These are phyloP conservation scores for Glebionis coronaria DNA, from an alignment of 129 eudicot species.

Conservation along the genomic window DNA sequence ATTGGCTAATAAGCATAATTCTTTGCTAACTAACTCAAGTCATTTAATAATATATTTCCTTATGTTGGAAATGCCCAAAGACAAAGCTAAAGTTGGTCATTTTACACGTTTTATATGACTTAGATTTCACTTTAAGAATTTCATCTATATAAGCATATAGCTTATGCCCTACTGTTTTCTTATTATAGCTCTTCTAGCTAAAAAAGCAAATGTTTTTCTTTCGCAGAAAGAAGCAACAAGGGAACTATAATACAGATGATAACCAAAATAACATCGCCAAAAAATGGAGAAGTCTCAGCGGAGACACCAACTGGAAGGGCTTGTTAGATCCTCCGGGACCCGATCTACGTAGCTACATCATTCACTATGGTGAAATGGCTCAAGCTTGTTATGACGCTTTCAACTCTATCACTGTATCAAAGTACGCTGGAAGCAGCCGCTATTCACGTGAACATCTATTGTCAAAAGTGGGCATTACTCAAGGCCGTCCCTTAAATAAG, in stretches of 20 bases:
- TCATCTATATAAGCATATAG: constrained; percentile 10
- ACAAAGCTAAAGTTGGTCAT: too few relatives aligned
- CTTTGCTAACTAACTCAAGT: too few relatives aligned
- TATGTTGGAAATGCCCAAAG: too few relatives aligned
- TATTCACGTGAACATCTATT: constrained; percentile 46
- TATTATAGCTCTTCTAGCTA: background rate
- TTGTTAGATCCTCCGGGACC: constrained; percentile 62
- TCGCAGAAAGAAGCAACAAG: constrained; percentile 20
- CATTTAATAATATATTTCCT: too few relatives aligned
- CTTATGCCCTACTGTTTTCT: background rate
- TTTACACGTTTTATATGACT: constrained; percentile 22
- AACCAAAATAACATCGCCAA: constrained; percentile 40
- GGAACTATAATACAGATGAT: constrained; percentile 18
- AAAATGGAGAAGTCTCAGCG: constrained; percentile 70
- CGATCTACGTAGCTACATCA: constrained; percentile 69
- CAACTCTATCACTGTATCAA: constrained; percentile 55
- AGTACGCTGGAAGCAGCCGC: constrained; percentile 60
- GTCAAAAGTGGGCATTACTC: constrained; percentile 40
- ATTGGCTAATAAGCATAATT: too few relatives aligned
- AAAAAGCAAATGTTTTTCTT: constrained; percentile 22
- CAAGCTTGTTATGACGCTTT: constrained; percentile 74
- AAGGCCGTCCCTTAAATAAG: constrained; percentile 51
- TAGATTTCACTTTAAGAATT: constrained; percentile 21
- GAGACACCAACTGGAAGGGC: constrained; percentile 61
- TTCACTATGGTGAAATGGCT: constrained; percentile 79